These are phyloP conservation scores for Penicillium rolfsii DNA, from an alignment of 2,329 filamentous ascomycete species.

Conservation along the genomic window DNA sequence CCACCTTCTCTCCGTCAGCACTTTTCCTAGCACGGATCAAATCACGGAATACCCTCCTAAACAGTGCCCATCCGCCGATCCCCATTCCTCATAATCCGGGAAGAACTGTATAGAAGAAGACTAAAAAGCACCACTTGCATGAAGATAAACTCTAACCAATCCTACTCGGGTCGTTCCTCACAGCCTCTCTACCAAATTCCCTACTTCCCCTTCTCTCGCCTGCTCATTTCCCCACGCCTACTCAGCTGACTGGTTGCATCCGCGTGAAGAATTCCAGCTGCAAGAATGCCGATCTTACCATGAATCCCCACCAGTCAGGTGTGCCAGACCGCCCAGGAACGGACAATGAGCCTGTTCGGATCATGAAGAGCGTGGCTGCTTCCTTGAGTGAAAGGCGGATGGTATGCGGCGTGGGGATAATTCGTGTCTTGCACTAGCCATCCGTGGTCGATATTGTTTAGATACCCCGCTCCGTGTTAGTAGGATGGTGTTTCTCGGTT, in stretches of 20 bases:
- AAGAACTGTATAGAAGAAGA: background rate
- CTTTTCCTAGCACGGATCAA: background rate
- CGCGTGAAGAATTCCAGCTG: conserved; percentile 17
- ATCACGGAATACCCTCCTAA: conserved; percentile 5
- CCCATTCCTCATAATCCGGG: background rate
- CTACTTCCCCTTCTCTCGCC: background rate
- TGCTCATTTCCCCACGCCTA: background rate
- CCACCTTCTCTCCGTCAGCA: background rate
- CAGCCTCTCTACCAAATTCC: background rate
- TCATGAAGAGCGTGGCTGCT: background rate
- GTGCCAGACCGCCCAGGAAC: conserved; percentile 10
- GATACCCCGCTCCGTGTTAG: conserved; percentile 2
- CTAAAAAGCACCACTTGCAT: background rate
- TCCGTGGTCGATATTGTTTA: background rate
- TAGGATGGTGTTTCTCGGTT: background rate
- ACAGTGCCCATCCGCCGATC: conserved; percentile 1
- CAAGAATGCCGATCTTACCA: conserved; percentile 23
- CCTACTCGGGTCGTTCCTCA: conserved; percentile 1
- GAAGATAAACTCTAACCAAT: background rate
- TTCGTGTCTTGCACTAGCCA: background rate
- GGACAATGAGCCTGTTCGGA: conserved; percentile 16
- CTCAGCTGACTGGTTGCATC: conserved; percentile 12
- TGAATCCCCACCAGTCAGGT: conserved; percentile 23
- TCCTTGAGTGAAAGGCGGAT: background rate
- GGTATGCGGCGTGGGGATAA: background rate